These are phyloP conservation scores for Heritiera fomes DNA, from an alignment of 345 rosid genomes.

Conservation along the genomic window DNA sequence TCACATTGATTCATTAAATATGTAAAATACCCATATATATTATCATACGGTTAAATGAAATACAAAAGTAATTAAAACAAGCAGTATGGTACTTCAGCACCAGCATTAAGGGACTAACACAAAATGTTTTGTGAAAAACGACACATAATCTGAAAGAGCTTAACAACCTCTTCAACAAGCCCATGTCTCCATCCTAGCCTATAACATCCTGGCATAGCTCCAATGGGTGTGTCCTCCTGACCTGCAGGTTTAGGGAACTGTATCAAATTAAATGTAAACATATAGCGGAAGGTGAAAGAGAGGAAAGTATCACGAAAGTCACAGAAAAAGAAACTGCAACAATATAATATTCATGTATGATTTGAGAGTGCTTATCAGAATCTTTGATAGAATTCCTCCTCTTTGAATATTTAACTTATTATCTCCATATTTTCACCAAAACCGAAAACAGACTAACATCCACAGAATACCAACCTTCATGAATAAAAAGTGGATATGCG, in stretches of 20 bases:
- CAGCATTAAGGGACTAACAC: not conserved
- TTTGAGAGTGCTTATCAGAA: not conserved
- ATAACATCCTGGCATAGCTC: constrained; percentile 99
- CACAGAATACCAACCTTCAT: constrained; percentile 67
- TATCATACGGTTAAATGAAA: not conserved
- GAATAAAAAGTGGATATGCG: constrained; percentile 90
- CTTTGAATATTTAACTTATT: not conserved
- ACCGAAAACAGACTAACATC: not conserved
- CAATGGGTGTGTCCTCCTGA: constrained; percentile 93
- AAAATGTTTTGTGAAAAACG: not conserved
- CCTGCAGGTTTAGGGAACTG: constrained; percentile 45
- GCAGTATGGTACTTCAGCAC: not conserved
- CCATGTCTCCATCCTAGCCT: constrained; percentile 99
- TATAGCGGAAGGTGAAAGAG: not conserved
- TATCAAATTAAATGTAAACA: not conserved
- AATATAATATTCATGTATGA: not conserved
- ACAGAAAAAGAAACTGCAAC: constrained; percentile 8
- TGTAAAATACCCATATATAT: not conserved
- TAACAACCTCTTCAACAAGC: constrained; percentile 74
- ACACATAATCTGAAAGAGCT: not conserved
- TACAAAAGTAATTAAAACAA: not conserved
- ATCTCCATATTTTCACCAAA: not conserved
- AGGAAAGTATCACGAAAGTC: not conserved
- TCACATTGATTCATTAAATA: not conserved
- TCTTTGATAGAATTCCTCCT: not conserved